Percentiles rank a stretch among this genome's conserved stretches.
Evolutionary conservation across 1,139 yeast genomes (phyloP).

Genomic region (Meyerozyma smithsonii): DNA sequence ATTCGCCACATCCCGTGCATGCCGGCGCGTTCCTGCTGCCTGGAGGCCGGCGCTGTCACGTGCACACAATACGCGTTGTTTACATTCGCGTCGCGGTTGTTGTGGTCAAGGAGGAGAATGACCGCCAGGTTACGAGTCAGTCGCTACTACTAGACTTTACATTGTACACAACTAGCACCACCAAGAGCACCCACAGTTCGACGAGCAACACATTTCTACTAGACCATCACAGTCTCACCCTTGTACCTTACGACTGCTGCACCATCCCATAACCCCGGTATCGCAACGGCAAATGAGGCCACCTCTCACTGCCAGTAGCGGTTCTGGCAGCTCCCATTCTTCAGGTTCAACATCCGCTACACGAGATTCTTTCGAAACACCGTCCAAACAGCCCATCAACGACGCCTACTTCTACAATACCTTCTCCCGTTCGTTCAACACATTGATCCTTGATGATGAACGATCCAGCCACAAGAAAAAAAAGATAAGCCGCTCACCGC

Average conservation of each 20-base stretch:
- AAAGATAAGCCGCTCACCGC: constrained; percentile 39
- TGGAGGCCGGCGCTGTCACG: too few relatives aligned
- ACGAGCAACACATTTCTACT: too few relatives aligned
- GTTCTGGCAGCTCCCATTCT: not conserved
- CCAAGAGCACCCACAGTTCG: too few relatives aligned
- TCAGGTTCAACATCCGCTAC: constrained; percentile 2
- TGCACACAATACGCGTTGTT: not conserved
- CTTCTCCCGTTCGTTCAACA: constrained; percentile 42
- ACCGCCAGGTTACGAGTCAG: not conserved
- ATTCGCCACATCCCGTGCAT: too few relatives aligned
- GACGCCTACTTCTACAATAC: constrained; percentile 1
- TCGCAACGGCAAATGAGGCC: not conserved
- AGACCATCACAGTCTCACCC: too few relatives aligned
- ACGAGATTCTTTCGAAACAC: constrained; percentile 1
- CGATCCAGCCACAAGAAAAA: constrained; percentile 11
- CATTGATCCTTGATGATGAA: constrained; percentile 38
- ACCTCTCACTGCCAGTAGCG: constrained; percentile 2
- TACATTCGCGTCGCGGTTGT: constrained; percentile 3
- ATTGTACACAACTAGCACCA: too few relatives aligned
- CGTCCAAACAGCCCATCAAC: constrained; percentile 1
- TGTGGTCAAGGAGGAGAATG: constrained; percentile 1
- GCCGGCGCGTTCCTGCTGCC: too few relatives aligned
- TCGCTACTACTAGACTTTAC: not conserved
- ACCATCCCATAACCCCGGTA: too few relatives aligned
- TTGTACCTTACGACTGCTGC: too few relatives aligned